Percentiles rank a stretch among this genome's conserved stretches.
Conservation (phyloP, 169 alveolate genomes). For the Plasmodium blacklocki region DNA sequence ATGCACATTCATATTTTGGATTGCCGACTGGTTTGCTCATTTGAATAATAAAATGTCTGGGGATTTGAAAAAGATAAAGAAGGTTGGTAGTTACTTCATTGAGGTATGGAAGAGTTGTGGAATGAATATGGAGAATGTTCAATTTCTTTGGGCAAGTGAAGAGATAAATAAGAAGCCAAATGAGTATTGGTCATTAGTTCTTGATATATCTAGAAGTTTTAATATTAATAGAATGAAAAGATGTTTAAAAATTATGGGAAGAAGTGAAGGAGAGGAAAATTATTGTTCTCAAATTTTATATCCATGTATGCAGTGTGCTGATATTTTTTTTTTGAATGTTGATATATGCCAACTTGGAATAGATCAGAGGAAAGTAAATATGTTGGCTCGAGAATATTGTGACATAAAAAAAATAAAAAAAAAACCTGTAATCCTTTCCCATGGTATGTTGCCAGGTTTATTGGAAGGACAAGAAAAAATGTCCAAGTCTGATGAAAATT, state of each 20-base stretch:
- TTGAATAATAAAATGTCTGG: constrained; percentile 99
- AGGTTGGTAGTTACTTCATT: constrained; percentile 97
- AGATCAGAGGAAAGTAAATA: constrained; percentile 99
- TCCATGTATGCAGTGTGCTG: constrained; percentile 99
- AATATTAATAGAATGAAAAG: constrained; percentile 95
- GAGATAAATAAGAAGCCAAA: constrained; percentile 95
- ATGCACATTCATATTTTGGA: constrained; percentile 98
- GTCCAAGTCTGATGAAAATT: constrained; percentile 96
- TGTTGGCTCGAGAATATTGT: constrained; percentile 96
- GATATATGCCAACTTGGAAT: constrained; percentile 99
- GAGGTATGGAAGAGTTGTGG: constrained; percentile 99
- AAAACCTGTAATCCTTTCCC: constrained; percentile 95
- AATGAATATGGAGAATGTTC: constrained; percentile 96
- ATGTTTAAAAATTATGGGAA: constrained; percentile 99
- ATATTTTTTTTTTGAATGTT: constrained; percentile 97
- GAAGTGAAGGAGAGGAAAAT: constrained; percentile 96
- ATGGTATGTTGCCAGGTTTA: constrained; percentile 97
- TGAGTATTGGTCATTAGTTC: constrained; percentile 97
- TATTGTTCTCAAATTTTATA: constrained; percentile 93
- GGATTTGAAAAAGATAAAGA: constrained; percentile 93
- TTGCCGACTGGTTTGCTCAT: constrained; percentile 99
- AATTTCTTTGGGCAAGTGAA: constrained; percentile 99
- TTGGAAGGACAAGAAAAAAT: constrained; percentile 97
- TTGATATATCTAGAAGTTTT: constrained; percentile 95
- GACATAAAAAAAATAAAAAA: constrained; percentile 87